A percentile compares a stretch with the other conserved stretches of the same genome.
Conservation (phyloP, 805 yeast genomes). For the Priceomyces melissophilus region DNA sequence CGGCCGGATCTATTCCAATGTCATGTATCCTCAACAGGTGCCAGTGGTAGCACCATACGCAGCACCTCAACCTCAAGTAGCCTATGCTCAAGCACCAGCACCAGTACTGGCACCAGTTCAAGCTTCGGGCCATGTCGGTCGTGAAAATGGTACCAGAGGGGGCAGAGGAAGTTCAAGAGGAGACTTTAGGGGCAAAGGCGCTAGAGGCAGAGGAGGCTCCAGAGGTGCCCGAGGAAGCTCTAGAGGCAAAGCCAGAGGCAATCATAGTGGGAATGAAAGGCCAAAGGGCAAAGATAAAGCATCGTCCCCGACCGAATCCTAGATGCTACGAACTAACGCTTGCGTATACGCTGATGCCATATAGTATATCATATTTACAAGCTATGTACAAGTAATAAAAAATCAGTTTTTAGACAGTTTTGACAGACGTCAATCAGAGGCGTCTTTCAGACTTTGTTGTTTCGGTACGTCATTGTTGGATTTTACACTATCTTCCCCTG, state of each 20-base stretch:
- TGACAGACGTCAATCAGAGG: too few species aligned
- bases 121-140: too few species aligned
- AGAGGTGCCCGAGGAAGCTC: conserved; percentile 13
- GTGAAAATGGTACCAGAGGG: conserved; percentile 3
- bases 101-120: conserved; percentile 8
- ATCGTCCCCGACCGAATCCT: background rate
- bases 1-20: conserved; percentile 41
- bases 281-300: background rate
- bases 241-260: background rate
- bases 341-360: too few species aligned
- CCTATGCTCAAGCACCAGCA: conserved; percentile 19
- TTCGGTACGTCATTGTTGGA: background rate
- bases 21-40: conserved; percentile 35
- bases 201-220: conserved; percentile 13
- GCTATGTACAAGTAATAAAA: too few species aligned
- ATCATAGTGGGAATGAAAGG: background rate
- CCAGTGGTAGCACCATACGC: conserved; percentile 9
- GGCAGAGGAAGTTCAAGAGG: conserved; percentile 1
- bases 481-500: conserved; percentile 34
- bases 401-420: too few species aligned
- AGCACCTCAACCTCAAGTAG: conserved; percentile 6
- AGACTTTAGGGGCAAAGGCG: conserved; percentile 11
- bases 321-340: background rate
- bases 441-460: too few species aligned
- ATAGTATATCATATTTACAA: too few species aligned